Conservation (phyloP, 345 rosid species). For the Cardamine chenopodiifolia region DNA sequence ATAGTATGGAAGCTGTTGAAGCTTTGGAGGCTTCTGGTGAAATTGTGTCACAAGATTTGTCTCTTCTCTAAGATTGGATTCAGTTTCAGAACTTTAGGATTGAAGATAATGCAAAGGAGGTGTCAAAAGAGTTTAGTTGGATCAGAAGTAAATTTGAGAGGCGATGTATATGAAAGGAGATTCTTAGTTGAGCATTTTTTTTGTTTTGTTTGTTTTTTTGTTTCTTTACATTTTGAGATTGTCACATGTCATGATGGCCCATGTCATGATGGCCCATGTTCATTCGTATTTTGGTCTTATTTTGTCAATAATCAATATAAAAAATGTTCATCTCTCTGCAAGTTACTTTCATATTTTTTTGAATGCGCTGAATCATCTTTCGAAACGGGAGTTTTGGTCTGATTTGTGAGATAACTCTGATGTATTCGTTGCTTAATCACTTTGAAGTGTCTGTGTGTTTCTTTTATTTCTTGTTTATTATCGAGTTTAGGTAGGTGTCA, state of each 20-base stretch:
- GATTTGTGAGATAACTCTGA: not conserved
- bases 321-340: not conserved
- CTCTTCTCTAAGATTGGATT: constrained; percentile 8
- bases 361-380: no score
- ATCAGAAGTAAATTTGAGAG: constrained; percentile 1
- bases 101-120: not conserved
- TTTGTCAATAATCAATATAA: constrained; percentile 20
- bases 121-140: constrained; percentile 2
- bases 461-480: no score
- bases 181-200: constrained; percentile 9
- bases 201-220: not conserved
- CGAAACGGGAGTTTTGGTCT: no score
- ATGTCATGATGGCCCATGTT: constrained; percentile 5
- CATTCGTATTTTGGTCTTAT: not conserved
- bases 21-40: constrained; percentile 41
- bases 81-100: not conserved
- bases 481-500: no score
- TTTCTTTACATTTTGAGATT: not conserved
- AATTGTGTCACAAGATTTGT: constrained; percentile 21
- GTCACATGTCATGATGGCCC: not conserved
- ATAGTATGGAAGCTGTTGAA: constrained; percentile 42
- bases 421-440: no score
- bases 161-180: constrained; percentile 14
- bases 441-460: no score
- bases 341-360: not conserved